Base-by-base conservation (phyloP, 495 filamentous ascomycete species). In the Penicillium coffeae region DNA sequence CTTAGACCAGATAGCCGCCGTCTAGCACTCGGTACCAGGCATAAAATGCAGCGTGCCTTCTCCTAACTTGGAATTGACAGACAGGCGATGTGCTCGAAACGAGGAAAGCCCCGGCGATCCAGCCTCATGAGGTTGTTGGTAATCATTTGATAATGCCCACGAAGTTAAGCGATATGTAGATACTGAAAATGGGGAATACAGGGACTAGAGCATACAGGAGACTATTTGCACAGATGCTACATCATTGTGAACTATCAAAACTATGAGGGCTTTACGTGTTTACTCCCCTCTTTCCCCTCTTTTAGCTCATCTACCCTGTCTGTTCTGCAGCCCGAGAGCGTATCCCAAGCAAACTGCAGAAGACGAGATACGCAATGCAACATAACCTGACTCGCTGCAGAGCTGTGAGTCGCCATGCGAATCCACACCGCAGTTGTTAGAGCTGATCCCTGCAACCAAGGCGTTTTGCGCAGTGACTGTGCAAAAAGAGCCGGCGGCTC, bases 1-100 rank as follows among this genome's bases (percentile, higher is more conserved):
- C 34, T 9, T 21, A 21, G 52, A 37, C 50, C 48, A 39, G 59
- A 60, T 63, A 63, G 59, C 54, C 59, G 59, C 59, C 59, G 50
- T 43, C 49, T 51, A 49, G 39, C 54, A 40, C 39, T 41, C 34
- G 47, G 18, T 44, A 45, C 48, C 52, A 30, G 43, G 10, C 25
- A n/a, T n/a, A n/a, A n/a, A n/a, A n/a, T n/a, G n/a, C n/a, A 30
- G 10, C 25, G 4, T 10, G 4, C 25, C 25, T 30, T 10, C 25
- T 10, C 25, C 25, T 10, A 30, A n/a, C n/a, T n/a, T n/a, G n/a
- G n/a, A n/a, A n/a, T n/a, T n/a, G n/a, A n/a, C n/a, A n/a, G n/a
- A n/a, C n/a, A n/a, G n/a, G n/a, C 8, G 8, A 38, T 15, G 2
- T 38, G 8, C 14, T 33, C 3, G 19, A 38, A 15, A n/a, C 35